Evolutionary conservation across 2,329 filamentous ascomycete species (phyloP), one percentile per base, ranked within the genome.

Genomic region (Hymenoscyphus repandus): DNA sequence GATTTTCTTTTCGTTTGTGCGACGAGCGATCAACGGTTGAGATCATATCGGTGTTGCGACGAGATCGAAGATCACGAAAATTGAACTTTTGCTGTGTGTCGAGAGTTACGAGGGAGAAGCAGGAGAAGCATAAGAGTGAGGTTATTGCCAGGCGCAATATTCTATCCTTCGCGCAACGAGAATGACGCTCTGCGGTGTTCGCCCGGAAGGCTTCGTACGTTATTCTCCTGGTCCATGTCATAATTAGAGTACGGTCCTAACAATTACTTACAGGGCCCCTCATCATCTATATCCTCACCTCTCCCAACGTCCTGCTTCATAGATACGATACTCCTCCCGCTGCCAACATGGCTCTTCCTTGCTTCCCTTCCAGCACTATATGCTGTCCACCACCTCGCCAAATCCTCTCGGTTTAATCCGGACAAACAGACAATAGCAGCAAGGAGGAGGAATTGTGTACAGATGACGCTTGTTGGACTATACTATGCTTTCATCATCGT

Each of bases 291-390:
- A 52, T 66, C 65, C 50, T 61, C 59, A 2, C 59, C 63, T 13
- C 50, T 66, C 46, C 66, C 65, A 45, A 69, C 68, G 50, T 61
- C 66, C 57, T 70, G 67, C 59, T 69, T 69, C 58, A 54, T 58
- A 45, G 67, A 69, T 43, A 62, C 57, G 1, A 61, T 70, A 50
- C 59, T 70, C 34, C 57, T 67, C 34, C 67, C 68, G n/a, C 60
- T 68, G 37, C 65, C 66, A 10, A 62, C 59, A 3, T 69, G 63
- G 64, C 42, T 67, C 27, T 63, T 66, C 34, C 50, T 69, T 17
- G 9, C 55, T 20, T 39, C 61, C 38, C 53, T 68, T 31, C 54
- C 62, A 1, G 20, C 58, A 34, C 58, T 68, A 37, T 50, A 63
- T 43, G 15, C 22, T 38, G n/a, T 47, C 36, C 50, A 62, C 46